Base-by-base conservation (phyloP, 129 eudicot species). In the Centrapalus pauciflorus region DNA sequence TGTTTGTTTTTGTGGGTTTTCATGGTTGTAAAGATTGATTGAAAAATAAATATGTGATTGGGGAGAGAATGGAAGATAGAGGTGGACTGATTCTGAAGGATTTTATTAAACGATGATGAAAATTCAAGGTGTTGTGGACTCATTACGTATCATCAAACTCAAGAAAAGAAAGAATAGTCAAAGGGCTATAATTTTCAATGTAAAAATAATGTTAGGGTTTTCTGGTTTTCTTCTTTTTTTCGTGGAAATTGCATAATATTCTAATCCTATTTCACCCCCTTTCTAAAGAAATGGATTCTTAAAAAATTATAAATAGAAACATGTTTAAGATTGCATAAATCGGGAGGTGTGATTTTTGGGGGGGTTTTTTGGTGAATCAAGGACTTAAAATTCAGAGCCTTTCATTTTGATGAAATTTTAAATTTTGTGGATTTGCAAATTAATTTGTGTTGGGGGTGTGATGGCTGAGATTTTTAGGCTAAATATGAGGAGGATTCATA, bases 21-120 rank as follows among this genome's bases (percentile, higher is more conserved):
- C 33, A 41, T 38, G 50, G 21, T 60, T 76, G 28, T 76, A 59
- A 76, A 32, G 60, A 58, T 49, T 75, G 12, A 75, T 58, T 64
- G 74, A 70, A 34, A 62, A 70, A 64, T 69, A 68, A 64, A 69
- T 69, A 66, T 65, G 62, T 73, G 87, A 76, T 72, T 79, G 80
- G 78, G 72, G 77, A 78, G 86, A 85, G 84, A 64, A 69, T 24
- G 25, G 23, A 30, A 57, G 52, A 43, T 62, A 71, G 65, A 61
- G 62, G 69, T 63, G 71, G 78, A 73, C 29, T 59, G 70, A 24
- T 16, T 65, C 45, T 66, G 62, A 19, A 16, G 73, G 61, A 43
- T n/a, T 51, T 41, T 63, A 25, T 24, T 58, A 57, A 58, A 77
- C 55, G 38, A 70, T 30, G 24, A 56, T 48, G 78, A 10, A 60